Evolutionary conservation across 768 basidiomycete genomes (phyloP).

Genomic region (Suillus occidentalis): DNA sequence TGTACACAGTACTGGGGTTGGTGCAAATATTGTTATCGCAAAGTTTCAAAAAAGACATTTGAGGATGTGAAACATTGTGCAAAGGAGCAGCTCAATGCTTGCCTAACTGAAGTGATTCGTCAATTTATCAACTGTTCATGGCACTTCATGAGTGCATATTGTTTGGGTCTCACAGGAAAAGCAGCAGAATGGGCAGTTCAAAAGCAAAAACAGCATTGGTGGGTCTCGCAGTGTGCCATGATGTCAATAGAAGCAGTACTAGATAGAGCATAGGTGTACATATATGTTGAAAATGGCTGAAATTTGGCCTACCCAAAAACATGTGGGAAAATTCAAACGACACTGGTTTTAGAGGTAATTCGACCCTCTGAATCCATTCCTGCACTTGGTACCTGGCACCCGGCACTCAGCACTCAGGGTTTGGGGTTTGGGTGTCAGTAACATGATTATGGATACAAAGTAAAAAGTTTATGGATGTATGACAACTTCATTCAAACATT

Average conservation of each 20-base stretch:
- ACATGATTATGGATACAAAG: too few relatives aligned
- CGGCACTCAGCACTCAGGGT: too few relatives aligned
- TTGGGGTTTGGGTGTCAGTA: too few relatives aligned
- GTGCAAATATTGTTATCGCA: conserved; percentile 35
- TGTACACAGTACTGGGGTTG: not conserved
- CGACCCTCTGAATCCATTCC: too few relatives aligned
- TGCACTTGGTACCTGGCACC: too few relatives aligned
- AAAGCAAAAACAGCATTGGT: conserved; percentile 36
- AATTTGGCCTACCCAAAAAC: not conserved
- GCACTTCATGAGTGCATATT: conserved; percentile 38
- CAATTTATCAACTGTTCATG: conserved; percentile 38
- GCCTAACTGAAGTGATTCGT: conserved; percentile 35
- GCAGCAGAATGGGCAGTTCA: conserved; percentile 40
- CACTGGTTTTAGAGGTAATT: too few relatives aligned
- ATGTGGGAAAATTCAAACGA: not conserved
- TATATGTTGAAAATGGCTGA: not conserved
- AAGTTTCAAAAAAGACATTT: conserved; percentile 34
- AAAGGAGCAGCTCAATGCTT: conserved; percentile 31
- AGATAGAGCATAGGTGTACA: not conserved
- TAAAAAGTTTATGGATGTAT: too few relatives aligned
- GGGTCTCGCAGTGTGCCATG: conserved; percentile 20
- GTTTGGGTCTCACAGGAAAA: conserved; percentile 33
- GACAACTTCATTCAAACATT: too few relatives aligned
- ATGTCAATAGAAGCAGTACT: not conserved
- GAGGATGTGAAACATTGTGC: conserved; percentile 30